phyloP scores from a whole-genome alignment of 495 filamentous ascomycete genomes.

The Talaromyces nanjingensis region DNA sequence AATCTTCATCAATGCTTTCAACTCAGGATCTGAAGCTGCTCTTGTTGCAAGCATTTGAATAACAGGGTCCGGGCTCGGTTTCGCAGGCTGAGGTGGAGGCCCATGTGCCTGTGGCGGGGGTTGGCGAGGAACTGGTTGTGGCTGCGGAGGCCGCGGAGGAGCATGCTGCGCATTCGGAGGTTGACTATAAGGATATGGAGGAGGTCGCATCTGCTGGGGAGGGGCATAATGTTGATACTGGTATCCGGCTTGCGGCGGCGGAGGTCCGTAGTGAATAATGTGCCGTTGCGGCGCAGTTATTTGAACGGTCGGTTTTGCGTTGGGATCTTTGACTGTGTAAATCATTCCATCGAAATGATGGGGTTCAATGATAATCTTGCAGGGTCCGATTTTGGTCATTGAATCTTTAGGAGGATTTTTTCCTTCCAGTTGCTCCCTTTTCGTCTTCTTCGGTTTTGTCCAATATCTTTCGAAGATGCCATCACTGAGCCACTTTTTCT shows the following conservation, averaged over 20 bases:
- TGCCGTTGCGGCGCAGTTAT: slow-evolving; percentile 47
- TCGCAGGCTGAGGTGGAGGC: slow-evolving; percentile 29
- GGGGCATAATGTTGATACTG: slow-evolving; percentile 43
- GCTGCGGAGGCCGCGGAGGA: slow-evolving; percentile 14
- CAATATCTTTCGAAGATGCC: slow-evolving; percentile 90
- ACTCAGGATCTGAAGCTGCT: slow-evolving; percentile 74
- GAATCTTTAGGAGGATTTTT: slow-evolving; percentile 80
- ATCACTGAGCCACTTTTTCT: slow-evolving; percentile 81
- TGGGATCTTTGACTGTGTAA: slow-evolving; percentile 72
- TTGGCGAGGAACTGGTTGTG: slow-evolving; percentile 27
- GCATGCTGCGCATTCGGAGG: slow-evolving; percentile 14
- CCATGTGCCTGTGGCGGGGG: slow-evolving; percentile 24
- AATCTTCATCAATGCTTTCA: slow-evolving; percentile 95
- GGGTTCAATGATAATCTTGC: slow-evolving; percentile 79
- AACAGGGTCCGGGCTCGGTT: slow-evolving; percentile 75
- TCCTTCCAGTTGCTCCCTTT: slow-evolving; percentile 59
- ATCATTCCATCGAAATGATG: slow-evolving; percentile 85
- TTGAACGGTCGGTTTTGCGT: slow-evolving; percentile 43
- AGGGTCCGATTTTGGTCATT: slow-evolving; percentile 76
- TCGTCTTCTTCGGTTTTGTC: slow-evolving; percentile 81
- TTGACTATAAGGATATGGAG: slow-evolving; percentile 16
- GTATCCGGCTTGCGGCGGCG: slow-evolving; percentile 44
- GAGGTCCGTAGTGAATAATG: slow-evolving; percentile 63
- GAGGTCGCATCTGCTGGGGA: slow-evolving; percentile 24
- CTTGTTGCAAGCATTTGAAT: slow-evolving; percentile 87